Evolutionary conservation across 345 rosid genomes (phyloP), one percentile per base, ranked within the genome.

Genomic region (Turnera subulata): DNA sequence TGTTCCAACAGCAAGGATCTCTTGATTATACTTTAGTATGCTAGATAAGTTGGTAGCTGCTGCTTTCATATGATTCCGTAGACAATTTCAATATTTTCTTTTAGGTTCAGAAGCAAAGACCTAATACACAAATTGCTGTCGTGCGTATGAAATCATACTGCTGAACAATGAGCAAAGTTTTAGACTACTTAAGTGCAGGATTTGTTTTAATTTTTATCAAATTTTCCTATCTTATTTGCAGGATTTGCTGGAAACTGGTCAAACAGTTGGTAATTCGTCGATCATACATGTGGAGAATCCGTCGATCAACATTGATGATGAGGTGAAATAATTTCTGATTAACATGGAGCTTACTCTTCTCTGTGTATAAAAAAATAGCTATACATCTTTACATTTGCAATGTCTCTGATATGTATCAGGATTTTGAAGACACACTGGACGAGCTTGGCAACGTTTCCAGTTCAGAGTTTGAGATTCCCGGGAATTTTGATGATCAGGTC

Each of bases 401-500:
- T 50, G 59, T 49, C 2, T 43, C 6, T 44, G 48, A 23, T 55
- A 11, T 65, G 54, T 56, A 22, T 11, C 64, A 75, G 80, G 83
- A 61, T 25, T 43, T 76, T 59, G 78, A 70, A 76, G 78, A 68
- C 52, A 73, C 84, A 21, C 38, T 79, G 52, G 73, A 76, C 49
- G 84, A 76, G 68, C 73, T 76, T 10, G 78, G 66, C 13, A 62
- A 59, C 56, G 76, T 72, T 55, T 73, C 84, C 1, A 72, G 78
- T 35, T 75, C 80, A 50, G 84, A 76, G 47, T 79, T 79, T 59
- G 84, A 79, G 62, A 76, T 79, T 26, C 78, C 80, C 11, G 65
- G 69, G 23, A 53, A 54, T 67, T 79, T 76, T 53, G 80, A 79
- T 17, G 78, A 76, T 50, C 84, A 79, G 76, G 80, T 73, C 59